Percentiles rank a stretch among this genome's conserved stretches.
These are phyloP conservation scores for Ustilago tritici DNA, from an alignment of 1,284 basidiomycete species.

Conservation along the genomic window DNA sequence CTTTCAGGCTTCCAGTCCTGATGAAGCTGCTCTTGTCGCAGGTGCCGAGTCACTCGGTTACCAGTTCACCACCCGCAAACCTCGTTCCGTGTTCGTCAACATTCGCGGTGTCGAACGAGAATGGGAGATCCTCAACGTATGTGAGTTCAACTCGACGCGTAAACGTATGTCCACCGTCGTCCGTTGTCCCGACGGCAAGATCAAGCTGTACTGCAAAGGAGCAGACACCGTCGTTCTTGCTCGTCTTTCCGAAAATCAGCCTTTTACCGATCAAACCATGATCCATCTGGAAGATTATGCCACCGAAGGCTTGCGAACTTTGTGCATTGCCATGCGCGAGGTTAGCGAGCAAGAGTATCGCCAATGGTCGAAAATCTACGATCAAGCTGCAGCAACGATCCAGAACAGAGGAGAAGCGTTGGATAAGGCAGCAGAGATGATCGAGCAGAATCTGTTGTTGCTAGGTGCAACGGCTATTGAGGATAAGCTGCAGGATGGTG, in stretches of 20 bases:
- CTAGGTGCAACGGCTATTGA: conserved; percentile 98
- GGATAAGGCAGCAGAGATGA: conserved; percentile 92
- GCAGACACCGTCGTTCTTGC: conserved; percentile 87
- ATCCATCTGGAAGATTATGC: conserved; percentile 84
- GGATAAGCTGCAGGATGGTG: conserved; percentile 97
- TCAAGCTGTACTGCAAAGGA: conserved; percentile 96
- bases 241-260: conserved; percentile 73
- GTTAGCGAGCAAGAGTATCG: conserved; percentile 89
- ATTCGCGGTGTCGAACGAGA: conserved; percentile 81
- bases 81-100: conserved; percentile 90
- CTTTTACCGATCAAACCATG: conserved; percentile 86
- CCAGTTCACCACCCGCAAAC: conserved; percentile 93
- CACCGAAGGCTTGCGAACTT: conserved; percentile 92
- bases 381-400: conserved; percentile 90
- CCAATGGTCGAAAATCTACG: conserved; percentile 88
- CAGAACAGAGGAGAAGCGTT: conserved; percentile 92
- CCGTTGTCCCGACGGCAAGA: conserved; percentile 85
- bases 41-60: conserved; percentile 94
- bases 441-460: conserved; percentile 91
- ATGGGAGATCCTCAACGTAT: conserved; percentile 93
- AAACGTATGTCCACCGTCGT: conserved; percentile 98
- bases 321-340: conserved; percentile 95
- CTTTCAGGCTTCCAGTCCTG: conserved; percentile 97
- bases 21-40: conserved; percentile 94
- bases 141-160: conserved; percentile 97